phyloP scores from a whole-genome alignment of 805 yeast species.

The Candida qinlingensis region DNA sequence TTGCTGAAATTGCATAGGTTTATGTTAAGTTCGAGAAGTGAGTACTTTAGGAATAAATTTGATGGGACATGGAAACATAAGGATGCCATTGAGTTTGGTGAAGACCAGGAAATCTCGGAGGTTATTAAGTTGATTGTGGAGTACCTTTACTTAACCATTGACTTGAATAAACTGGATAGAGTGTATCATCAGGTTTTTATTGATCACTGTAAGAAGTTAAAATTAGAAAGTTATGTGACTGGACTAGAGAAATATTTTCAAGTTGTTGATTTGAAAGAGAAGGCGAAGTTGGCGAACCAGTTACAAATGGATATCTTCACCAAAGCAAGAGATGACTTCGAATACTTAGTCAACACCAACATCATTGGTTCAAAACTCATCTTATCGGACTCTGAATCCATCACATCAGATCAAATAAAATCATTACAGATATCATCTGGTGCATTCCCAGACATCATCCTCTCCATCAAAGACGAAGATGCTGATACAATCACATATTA shows the following conservation, averaged over 20 bases:
- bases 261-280: constrained; percentile 26
- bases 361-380: constrained; percentile 17
- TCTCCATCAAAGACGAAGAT: constrained; percentile 32
- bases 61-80: constrained; percentile 21
- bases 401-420: constrained; percentile 8
- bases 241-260: constrained; percentile 28
- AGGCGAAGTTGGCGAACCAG: constrained; percentile 29
- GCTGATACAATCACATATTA: constrained; percentile 31
- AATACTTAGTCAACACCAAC: constrained; percentile 11
- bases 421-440: constrained; percentile 11
- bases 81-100: constrained; percentile 16
- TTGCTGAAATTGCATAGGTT: constrained; percentile 34
- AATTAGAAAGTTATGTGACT: constrained; percentile 32
- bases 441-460: constrained; percentile 43
- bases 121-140: constrained; percentile 26
- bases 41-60: constrained; percentile 25
- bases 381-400: not conserved
- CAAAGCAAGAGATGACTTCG: constrained; percentile 19
- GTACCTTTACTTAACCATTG: constrained; percentile 33
- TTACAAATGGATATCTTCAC: constrained; percentile 17
- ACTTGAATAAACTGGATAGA: constrained; percentile 32
- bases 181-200: constrained; percentile 26
- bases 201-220: constrained; percentile 29
- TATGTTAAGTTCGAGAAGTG: constrained; percentile 34
- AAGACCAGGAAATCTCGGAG: constrained; percentile 17